Evolutionary conservation across 2,329 filamentous ascomycete genomes (phyloP).

Genomic region (Ophiostoma himal-ulmi): DNA sequence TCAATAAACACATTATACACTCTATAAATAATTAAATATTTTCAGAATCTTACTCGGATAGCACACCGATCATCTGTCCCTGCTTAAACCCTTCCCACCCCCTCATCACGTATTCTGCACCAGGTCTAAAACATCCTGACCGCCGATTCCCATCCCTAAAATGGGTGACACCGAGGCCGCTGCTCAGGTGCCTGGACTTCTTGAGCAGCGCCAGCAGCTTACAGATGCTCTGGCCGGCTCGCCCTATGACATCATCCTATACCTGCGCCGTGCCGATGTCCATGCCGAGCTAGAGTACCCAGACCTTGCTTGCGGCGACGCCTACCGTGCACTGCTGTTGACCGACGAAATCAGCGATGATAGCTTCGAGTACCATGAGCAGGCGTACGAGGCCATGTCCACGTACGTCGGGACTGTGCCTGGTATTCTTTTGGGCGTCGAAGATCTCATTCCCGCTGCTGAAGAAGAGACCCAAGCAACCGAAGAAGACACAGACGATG

Average conservation of each 20-base stretch:
- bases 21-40: neutral
- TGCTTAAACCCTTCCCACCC: neutral
- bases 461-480: neutral
- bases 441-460: neutral
- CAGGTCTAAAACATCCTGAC: neutral
- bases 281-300: conserved; percentile 76
- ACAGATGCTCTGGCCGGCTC: conserved; percentile 49
- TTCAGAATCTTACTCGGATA: neutral
- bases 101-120: neutral
- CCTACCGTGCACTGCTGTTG: conserved; percentile 82
- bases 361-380: conserved; percentile 74
- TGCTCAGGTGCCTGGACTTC: conserved; percentile 37
- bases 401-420: conserved; percentile 37
- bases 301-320: conserved; percentile 83
- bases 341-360: conserved; percentile 75
- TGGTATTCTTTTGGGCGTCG: conserved; percentile 38
- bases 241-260: conserved; percentile 59
- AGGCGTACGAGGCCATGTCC: conserved; percentile 51
- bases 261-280: conserved; percentile 62
- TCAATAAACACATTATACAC: neutral
- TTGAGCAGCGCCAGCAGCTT: conserved; percentile 50
- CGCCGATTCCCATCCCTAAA: neutral
- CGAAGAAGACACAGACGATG: neutral
- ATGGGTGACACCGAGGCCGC: neutral
- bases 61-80: neutral